Evolutionary conservation across 139 green algal genomes (phyloP).

Genomic region (Chlamydomonas sp.): DNA sequence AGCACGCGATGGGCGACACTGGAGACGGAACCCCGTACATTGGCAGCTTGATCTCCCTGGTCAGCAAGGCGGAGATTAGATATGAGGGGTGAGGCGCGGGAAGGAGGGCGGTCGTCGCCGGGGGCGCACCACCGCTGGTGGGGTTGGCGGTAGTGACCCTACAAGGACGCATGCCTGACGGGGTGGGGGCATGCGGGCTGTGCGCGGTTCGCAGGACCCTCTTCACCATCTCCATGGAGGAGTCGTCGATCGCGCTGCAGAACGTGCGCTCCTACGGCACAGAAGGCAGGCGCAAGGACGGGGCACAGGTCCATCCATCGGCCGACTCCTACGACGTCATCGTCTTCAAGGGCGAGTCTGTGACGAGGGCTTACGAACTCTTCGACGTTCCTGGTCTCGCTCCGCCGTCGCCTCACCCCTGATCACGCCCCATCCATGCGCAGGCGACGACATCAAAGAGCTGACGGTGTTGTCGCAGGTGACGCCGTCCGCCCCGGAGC

Average conservation of each 20-base stretch:
- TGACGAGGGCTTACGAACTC: neutral
- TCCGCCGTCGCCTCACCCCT: neutral
- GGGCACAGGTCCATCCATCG: slow-evolving; percentile 61
- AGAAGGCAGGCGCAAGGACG: slow-evolving; percentile 70
- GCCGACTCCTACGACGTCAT: slow-evolving; percentile 89
- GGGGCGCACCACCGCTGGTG: no score
- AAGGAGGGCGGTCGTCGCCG: no score
- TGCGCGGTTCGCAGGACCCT: slow-evolving; percentile 47
- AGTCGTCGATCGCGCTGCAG: slow-evolving; percentile 65
- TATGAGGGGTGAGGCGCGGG: slow-evolving; percentile 65
- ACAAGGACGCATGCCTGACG: no score
- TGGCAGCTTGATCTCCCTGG: slow-evolving; percentile 68
- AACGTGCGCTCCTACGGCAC: slow-evolving; percentile 83
- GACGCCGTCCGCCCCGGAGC: neutral
- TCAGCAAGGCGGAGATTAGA: slow-evolving; percentile 77
- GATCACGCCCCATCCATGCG: neutral
- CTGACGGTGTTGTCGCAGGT: slow-evolving; percentile 60
- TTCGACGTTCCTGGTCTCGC: neutral
- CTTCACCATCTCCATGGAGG: slow-evolving; percentile 78
- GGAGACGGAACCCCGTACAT: no score
- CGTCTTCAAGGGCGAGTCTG: slow-evolving; percentile 73
- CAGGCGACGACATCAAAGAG: slow-evolving; percentile 84
- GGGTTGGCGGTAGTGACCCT: no score
- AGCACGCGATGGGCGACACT: no score
- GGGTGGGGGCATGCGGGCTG: no score